phyloP scores from a whole-genome alignment of 1,284 basidiomycete genomes.

The Neotropicomus parvogracilis region DNA sequence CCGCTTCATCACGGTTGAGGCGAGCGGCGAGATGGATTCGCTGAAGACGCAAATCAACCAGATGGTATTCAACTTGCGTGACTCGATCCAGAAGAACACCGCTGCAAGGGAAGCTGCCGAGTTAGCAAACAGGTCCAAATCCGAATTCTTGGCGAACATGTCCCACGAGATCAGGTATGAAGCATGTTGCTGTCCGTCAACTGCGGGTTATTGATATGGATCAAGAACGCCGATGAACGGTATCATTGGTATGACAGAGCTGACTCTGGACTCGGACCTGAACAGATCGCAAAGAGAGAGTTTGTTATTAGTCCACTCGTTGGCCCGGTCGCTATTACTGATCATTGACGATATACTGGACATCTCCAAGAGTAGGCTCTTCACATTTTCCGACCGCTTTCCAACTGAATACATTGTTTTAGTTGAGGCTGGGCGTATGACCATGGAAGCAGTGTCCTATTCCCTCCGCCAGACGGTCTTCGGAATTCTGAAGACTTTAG shows the following conservation, averaged over 20 bases:
- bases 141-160: conserved; percentile 98
- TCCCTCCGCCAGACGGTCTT: conserved; percentile 97
- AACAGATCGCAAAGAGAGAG: conserved; percentile 92
- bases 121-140: conserved; percentile 93
- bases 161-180: conserved; percentile 88
- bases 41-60: conserved; percentile 99
- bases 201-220: conserved; percentile 14
- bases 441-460: conserved; percentile 98
- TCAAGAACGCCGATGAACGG: conserved; percentile 95
- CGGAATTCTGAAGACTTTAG: conserved; percentile 96
- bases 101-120: conserved; percentile 97
- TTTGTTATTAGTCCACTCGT: conserved; percentile 90
- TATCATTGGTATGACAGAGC: conserved; percentile 99
- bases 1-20: conserved; percentile 98
- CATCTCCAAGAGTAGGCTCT: conserved; percentile 88
- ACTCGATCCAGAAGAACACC: conserved; percentile 98
- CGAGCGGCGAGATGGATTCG: conserved; percentile 98
- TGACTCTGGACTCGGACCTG: conserved; percentile 91
- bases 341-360: conserved; percentile 99
- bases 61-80: conserved; percentile 97
- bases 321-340: conserved; percentile 89
- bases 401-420: conserved; percentile 13
- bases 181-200: conserved; percentile 3
- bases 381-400: neutral
- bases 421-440: conserved; percentile 99